Evolutionary conservation across 495 filamentous ascomycete genomes (phyloP).

Genomic region (Penicillium paradoxum): DNA sequence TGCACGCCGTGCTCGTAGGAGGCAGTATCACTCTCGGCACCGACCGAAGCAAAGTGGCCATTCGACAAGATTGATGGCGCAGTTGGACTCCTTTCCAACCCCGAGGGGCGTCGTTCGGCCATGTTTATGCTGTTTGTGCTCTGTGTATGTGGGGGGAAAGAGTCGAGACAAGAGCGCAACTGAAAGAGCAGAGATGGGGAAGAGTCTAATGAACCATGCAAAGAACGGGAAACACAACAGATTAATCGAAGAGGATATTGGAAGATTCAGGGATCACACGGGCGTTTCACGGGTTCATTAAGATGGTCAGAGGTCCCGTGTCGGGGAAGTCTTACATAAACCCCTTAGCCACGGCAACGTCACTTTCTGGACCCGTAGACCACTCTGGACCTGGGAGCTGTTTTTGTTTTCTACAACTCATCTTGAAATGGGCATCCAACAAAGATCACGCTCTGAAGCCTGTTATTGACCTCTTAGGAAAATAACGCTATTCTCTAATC

Average conservation of each 20-base stretch:
- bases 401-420: no score
- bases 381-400: neutral
- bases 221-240: neutral
- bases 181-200: constrained; percentile 12
- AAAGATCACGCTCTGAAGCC: no score
- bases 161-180: constrained; percentile 15
- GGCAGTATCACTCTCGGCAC: constrained; percentile 58
- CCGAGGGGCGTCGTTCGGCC: constrained; percentile 26
- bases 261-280: constrained; percentile 4
- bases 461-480: no score
- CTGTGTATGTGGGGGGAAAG: constrained; percentile 23
- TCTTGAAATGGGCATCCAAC: no score
- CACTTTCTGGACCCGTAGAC: neutral
- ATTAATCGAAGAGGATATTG: neutral
- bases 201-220: constrained; percentile 9
- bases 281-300: constrained; percentile 3
- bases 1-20: constrained; percentile 88
- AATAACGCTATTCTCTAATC: no score
- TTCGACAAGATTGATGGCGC: constrained; percentile 66
- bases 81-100: constrained; percentile 36
- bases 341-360: constrained; percentile 2
- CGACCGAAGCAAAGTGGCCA: constrained; percentile 80
- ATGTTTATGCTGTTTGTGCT: constrained; percentile 15
- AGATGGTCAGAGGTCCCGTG: constrained; percentile 8
- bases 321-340: constrained; percentile 24